Conservation (phyloP, 371 early-diverging fungal species). For the Fennellomyces sp. region DNA sequence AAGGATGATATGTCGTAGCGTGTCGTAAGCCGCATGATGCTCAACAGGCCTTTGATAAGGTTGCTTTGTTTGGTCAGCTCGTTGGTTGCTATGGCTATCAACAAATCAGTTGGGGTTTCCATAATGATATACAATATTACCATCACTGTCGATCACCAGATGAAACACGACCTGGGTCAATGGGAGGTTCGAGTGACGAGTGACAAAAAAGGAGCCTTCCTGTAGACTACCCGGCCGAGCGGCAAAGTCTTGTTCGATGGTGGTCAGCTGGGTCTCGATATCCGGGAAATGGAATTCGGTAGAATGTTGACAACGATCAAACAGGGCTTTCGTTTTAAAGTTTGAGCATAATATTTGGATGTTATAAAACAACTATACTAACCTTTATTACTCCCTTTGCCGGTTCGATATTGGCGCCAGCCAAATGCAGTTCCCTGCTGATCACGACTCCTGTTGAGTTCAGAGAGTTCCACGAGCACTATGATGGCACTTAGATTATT, state of each 20-base stretch:
- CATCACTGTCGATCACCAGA: conserved; percentile 56
- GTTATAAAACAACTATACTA: not conserved
- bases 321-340: conserved; percentile 43
- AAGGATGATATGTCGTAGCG: conserved; percentile 70
- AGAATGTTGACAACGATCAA: conserved; percentile 66
- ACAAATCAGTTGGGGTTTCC: not conserved
- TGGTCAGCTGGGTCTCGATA: conserved; percentile 65
- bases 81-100: conserved; percentile 28
- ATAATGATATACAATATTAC: conserved; percentile 23
- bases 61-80: conserved; percentile 56
- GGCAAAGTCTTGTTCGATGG: conserved; percentile 56
- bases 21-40: conserved; percentile 65
- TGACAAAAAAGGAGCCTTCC: conserved; percentile 77
- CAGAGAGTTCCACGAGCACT: conserved; percentile 58
- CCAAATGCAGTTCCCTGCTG: conserved; percentile 18
- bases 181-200: conserved; percentile 79
- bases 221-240: conserved; percentile 28
- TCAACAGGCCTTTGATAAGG: conserved; percentile 65
- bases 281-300: conserved; percentile 82
- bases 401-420: conserved; percentile 62
- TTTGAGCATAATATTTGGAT: not conserved
- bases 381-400: conserved; percentile 70
- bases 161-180: conserved; percentile 77
- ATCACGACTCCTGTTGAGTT: conserved; percentile 37
- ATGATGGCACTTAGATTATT: conserved; percentile 67